Evolutionary conservation across 768 basidiomycete genomes (phyloP).

Genomic region (Fomitopsis pulvina): DNA sequence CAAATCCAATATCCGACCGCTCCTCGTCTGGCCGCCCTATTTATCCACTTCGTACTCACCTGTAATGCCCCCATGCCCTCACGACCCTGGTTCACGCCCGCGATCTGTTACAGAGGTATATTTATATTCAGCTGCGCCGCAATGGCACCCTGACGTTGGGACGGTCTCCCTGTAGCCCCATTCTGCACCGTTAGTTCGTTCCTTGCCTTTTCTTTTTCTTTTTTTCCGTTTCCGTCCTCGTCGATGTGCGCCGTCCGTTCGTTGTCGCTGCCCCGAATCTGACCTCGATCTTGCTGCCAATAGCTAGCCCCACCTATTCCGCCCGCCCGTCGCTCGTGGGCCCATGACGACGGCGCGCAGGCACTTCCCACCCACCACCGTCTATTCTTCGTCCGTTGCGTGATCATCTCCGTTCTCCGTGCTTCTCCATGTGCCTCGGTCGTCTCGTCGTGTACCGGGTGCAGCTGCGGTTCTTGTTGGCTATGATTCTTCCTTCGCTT

Average conservation of each 20-base stretch:
- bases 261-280: background rate
- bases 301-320: background rate
- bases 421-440: background rate
- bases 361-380: background rate
- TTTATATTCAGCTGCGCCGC: background rate
- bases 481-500: background rate
- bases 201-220: background rate
- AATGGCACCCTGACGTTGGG: constrained; percentile 1
- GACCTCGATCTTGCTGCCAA: background rate
- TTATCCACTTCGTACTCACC: constrained; percentile 1
- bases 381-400: background rate
- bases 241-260: background rate
- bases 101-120: background rate
- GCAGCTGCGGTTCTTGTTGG: background rate
- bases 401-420: background rate
- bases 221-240: background rate
- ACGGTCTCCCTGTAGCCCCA: constrained; percentile 7
- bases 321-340: background rate
- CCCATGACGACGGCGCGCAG: background rate
- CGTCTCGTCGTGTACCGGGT: background rate
- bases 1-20: background rate
- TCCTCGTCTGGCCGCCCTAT: background rate
- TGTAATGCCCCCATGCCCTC: background rate
- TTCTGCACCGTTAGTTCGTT: background rate
- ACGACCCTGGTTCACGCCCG: background rate